Base-by-base conservation (phyloP, 83 land plant species). In the Picea abies region DNA sequence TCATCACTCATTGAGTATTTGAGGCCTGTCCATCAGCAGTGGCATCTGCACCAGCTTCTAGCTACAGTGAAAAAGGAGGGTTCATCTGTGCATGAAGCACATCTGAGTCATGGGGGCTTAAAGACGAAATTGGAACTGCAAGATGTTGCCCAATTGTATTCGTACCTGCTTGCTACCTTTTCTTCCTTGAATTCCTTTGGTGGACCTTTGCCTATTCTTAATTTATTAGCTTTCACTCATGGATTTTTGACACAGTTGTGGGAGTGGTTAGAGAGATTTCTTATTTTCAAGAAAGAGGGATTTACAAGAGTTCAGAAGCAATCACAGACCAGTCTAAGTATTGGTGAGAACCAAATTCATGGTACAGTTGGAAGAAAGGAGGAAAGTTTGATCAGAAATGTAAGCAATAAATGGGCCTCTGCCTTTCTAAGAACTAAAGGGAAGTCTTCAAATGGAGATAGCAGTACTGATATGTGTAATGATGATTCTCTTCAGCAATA, bases 211-310 rank as follows among this genome's bases (percentile, higher is more conserved):
- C 94, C 95, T 11, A 73, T 97, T 26, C 91, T 97, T n/a, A 95
- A 97, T 86, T 79, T 95, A 87, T 85, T 95, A 62, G 90, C 99
- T 35, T 93, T 97, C 79, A 89, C 97, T 56, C 94, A 91, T 73
- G 90, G 90, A 16, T 87, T 95, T 84, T 90, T 97, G 78, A 39
- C 81, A 35, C 82, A 84, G 61, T 81, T 97, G 47, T 97, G 98
- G 99, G 89, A 80, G 47, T 84, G 82, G 82, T 75, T 97, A 29
- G 96, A 93, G 77, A 76, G 44, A 41, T 83, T 60, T 61, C 78
- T 88, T 76, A 84, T 84, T 62, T 73, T 82, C 77, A 85, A 77
- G 35, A 82, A 84, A 66, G 60, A 26, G 75, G 60, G 82, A 23
- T 35, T 23, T 56, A 8, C 72, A 78, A 32, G 44, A 56, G 82